A percentile compares a stretch with the other conserved stretches of the same genome.
These are phyloP conservation scores for Xerophyta viscosa DNA, from an alignment of 106 monocot genomes.

Conservation along the genomic window DNA sequence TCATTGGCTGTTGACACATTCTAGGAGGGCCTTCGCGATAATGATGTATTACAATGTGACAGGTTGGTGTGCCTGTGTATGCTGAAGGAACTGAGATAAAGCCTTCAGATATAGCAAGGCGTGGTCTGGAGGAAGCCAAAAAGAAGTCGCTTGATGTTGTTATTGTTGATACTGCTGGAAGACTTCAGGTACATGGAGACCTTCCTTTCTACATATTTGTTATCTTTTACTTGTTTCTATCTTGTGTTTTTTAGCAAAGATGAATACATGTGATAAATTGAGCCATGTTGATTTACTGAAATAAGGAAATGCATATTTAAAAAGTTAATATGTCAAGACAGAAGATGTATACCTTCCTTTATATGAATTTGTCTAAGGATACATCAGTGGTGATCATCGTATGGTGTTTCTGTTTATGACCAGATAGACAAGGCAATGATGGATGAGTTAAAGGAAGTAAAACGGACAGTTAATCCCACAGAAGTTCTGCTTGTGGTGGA, in stretches of 20 bases:
- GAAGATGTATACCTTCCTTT: no score
- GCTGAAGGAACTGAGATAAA: constrained; percentile 67
- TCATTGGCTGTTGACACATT: not conserved
- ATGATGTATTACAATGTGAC: constrained; percentile 4
- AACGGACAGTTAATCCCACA: constrained; percentile 61
- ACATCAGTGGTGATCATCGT: no score
- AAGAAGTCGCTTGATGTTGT: constrained; percentile 72
- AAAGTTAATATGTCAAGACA: no score
- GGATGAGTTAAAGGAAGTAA: constrained; percentile 95
- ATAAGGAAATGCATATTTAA: no score
- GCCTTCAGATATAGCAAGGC: constrained; percentile 74
- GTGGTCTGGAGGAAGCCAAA: constrained; percentile 86
- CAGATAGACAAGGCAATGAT: constrained; percentile 97
- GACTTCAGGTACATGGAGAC: constrained; percentile 58
- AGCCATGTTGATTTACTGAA: no score
- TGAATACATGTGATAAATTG: no score
- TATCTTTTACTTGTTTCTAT: not conserved
- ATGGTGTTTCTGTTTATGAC: not conserved
- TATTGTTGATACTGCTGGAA: constrained; percentile 94
- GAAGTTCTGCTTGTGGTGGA: constrained; percentile 97
- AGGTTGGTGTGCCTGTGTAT: constrained; percentile 86
- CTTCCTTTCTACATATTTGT: constrained; percentile 5
- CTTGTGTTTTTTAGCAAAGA: no score
- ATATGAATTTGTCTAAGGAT: no score
- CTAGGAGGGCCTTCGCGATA: not conserved